Evolutionary conservation across 2,329 filamentous ascomycete genomes (phyloP).

Genomic region (Lachnellula cervina): DNA sequence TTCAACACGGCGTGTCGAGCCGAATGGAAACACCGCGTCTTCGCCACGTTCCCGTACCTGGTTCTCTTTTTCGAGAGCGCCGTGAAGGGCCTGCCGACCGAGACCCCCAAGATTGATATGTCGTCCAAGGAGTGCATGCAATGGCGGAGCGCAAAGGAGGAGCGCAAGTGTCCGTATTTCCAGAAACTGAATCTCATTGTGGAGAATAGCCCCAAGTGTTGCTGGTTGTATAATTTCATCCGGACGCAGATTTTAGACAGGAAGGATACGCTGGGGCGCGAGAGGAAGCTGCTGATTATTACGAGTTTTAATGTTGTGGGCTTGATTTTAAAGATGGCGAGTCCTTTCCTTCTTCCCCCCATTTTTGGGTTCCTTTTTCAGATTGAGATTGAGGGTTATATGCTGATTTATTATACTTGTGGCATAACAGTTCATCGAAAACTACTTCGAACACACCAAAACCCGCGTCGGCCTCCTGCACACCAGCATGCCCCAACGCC

Average conservation of each 20-base stretch:
- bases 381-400: not conserved
- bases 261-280: slow-evolving; percentile 2
- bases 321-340: slow-evolving; percentile 18
- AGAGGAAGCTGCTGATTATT: slow-evolving; percentile 19
- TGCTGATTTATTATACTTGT: not conserved
- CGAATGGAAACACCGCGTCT: slow-evolving; percentile 6
- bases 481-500: not conserved
- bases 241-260: not conserved
- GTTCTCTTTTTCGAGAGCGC: slow-evolving; percentile 1
- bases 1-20: slow-evolving; percentile 6
- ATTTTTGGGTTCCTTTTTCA: no score
- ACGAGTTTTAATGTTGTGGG: slow-evolving; percentile 13
- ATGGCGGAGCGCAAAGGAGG: not conserved
- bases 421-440: slow-evolving; percentile 12
- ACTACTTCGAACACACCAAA: slow-evolving; percentile 5
- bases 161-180: slow-evolving; percentile 5
- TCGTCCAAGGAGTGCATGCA: slow-evolving; percentile 7
- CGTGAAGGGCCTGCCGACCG: not conserved
- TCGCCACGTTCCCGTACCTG: slow-evolving; percentile 18
- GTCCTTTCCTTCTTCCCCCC: not conserved
- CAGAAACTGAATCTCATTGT: slow-evolving; percentile 9
- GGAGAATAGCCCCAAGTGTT: slow-evolving; percentile 15
- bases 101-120: slow-evolving; percentile 2
- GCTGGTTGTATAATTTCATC: slow-evolving; percentile 17
- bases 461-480: slow-evolving; percentile 7